These are phyloP conservation scores for Mallotus repandus DNA, from an alignment of 441 rosid genomes.

Conservation along the genomic window DNA sequence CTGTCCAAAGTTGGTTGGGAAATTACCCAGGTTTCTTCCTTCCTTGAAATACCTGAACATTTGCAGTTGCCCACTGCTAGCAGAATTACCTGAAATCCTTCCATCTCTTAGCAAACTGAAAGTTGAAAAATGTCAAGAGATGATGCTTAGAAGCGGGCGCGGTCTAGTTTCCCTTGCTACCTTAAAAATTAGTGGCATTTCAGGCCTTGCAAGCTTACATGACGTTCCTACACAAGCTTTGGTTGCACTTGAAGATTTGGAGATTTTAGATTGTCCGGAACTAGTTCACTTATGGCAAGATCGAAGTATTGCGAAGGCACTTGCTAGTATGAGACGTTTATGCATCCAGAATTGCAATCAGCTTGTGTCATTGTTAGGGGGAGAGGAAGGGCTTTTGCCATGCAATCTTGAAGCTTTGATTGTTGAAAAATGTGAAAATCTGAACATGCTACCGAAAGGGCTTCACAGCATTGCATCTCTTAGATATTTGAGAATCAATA, in stretches of 20 bases:
- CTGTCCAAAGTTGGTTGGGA: neutral
- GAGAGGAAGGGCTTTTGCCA: neutral
- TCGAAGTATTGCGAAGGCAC: neutral
- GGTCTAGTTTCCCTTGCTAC: neutral
- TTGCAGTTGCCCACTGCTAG: neutral
- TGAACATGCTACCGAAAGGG: conserved; percentile 5
- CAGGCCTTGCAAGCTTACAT: neutral
- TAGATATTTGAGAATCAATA: neutral
- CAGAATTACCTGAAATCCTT: neutral
- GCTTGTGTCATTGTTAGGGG: conserved; percentile 4
- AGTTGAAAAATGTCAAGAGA: neutral
- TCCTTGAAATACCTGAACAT: neutral
- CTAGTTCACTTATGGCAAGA: conserved; percentile 6
- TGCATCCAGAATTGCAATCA: neutral
- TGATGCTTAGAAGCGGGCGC: neutral
- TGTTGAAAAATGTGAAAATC: neutral
- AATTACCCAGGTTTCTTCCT: conserved; percentile 1
- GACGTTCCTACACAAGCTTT: neutral
- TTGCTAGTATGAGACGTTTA: neutral
- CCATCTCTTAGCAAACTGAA: neutral
- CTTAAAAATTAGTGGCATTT: neutral
- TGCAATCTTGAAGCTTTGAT: conserved; percentile 2
- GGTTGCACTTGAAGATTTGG: conserved; percentile 7
- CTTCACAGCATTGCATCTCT: neutral
- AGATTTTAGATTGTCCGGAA: neutral